Evolutionary conservation across 116 monocot species (phyloP), one percentile per base, ranked within the genome.

Genomic region (Posidonia oceanica): DNA sequence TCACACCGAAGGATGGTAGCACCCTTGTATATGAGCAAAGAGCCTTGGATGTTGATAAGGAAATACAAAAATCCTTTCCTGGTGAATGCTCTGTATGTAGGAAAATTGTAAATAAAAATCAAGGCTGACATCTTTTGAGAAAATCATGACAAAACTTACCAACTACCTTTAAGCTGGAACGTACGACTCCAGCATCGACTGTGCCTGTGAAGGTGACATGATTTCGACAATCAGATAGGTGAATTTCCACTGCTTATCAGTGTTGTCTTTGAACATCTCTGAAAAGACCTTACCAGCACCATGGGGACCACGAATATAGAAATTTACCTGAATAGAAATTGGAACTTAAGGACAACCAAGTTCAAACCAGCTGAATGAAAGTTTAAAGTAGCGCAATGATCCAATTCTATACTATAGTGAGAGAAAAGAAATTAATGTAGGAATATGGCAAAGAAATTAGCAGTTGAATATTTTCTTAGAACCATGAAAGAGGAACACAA

Each of bases 151-250:
- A 42, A 66, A 66, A 42, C 18, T 18, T 44, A 41, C 12, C 66
- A 39, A 44, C 38, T 16, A 39, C 12, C 14, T 39, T 74, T 82
- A 95, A 67, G 92, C 87, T 17, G 98, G 98, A 72, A 93, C 77
- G 74, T 98, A 98, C 16, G 98, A 98, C 82, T 98, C 98, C 16
- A 98, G 70, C 84, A 98, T 86, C 64, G 93, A 59, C 18, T 90
- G 89, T 36, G 82, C 75, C 14, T 52, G 85, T 7, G 87, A 80
- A 14, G 98, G 98, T 3, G 93, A 87, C 48, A 61, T 74, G 39
- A 98, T 90, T 68, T 98, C 93, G 58, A 98, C 93, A 66, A 93
- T 86, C 22, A 98, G 82, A 63, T 87, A 98, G 15, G 90, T 93
- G 75, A 85, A 98, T 71, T 86, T 98, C 98, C 98, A 98, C 14